Evolutionary conservation across 139 green algal species (phyloP).

Genomic region (Picochlorum sp.): DNA sequence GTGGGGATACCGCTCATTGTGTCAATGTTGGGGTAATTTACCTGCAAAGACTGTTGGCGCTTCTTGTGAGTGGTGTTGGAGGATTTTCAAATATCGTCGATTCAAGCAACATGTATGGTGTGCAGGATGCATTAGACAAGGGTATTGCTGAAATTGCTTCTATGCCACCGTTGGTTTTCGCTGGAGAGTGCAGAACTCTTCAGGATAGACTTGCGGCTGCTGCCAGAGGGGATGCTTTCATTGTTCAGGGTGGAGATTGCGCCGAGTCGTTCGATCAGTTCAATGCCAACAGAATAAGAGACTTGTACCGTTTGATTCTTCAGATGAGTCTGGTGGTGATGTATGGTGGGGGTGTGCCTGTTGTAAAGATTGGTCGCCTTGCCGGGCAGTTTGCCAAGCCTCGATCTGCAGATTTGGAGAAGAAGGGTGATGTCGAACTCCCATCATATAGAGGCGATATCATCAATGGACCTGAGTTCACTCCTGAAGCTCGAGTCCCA

Average conservation of each 20-base stretch:
- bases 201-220: conserved; percentile 77
- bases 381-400: conserved; percentile 99
- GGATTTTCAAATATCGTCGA: not conserved
- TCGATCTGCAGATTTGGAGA: conserved; percentile 67
- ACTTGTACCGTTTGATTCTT: conserved; percentile 83
- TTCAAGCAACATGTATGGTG: not conserved
- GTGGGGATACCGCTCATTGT: too few species aligned
- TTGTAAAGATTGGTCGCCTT: conserved; percentile 97
- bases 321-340: conserved; percentile 95
- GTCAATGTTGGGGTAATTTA: too few species aligned
- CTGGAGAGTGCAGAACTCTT: conserved; percentile 90
- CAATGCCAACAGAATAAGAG: conserved; percentile 87
- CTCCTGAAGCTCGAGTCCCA: conserved; percentile 70
- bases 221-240: conserved; percentile 74
- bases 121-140: conserved; percentile 4
- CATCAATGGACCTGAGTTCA: conserved; percentile 96
- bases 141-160: conserved; percentile 54
- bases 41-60: too few species aligned
- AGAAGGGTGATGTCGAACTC: conserved; percentile 50
- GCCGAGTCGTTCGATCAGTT: conserved; percentile 95
- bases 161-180: conserved; percentile 93
- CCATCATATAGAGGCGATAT: conserved; percentile 96
- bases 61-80: too few species aligned
- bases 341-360: conserved; percentile 88
- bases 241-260: conserved; percentile 88